Base-by-base conservation (phyloP, 2,329 filamentous ascomycete genomes). In the Fusarium pilosicola region DNA sequence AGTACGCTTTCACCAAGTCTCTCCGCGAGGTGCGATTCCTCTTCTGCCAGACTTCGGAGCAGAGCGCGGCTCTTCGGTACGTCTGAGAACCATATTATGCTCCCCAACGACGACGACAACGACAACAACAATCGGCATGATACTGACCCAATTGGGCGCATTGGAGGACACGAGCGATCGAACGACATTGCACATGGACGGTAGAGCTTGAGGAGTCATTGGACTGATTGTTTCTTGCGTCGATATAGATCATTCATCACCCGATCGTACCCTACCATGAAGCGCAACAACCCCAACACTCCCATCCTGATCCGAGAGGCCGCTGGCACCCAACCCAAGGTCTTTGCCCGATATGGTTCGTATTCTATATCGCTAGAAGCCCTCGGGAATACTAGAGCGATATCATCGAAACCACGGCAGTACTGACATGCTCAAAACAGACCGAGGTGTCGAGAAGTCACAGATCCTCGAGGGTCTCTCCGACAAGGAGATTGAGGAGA, bases 221-320 rank as follows among this genome's bases (percentile, higher is more conserved):
- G 52, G 26, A 61, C 76, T 76, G 69, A 76, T 67, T 49, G 36
- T 30, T n/a, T 15, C 62, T 38, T 41, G 62, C 60, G 28, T 38
- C 58, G 54, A 57, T 78, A 42, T 48, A 98, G 96, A 83, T 92
- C 93, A 36, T 99, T 99, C 86, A 88, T 99, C 76, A 92, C 92
- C 75, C 91, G 94, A 82, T 92, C 95, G 76, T 99, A 99, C 85
- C 96, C 96, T 52, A 96, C 94, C 69, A 98, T 99, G 96, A 99
- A 99, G 91, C 97, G 97, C 88, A 94, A 96, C 89, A 99, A 99
- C 87, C 96, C 96, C 65, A 87, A 93, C 84, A 95, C 90, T 55
- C 96, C 96, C 62, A 98, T 99, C 84, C 88, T 99, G 87, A 91
- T 99, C 80, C 94, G 96, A 81, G 96, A 98, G 87, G 96, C 96